phyloP scores from a whole-genome alignment of 176 grass and related monocot species.

The Oryza brachyantha region DNA sequence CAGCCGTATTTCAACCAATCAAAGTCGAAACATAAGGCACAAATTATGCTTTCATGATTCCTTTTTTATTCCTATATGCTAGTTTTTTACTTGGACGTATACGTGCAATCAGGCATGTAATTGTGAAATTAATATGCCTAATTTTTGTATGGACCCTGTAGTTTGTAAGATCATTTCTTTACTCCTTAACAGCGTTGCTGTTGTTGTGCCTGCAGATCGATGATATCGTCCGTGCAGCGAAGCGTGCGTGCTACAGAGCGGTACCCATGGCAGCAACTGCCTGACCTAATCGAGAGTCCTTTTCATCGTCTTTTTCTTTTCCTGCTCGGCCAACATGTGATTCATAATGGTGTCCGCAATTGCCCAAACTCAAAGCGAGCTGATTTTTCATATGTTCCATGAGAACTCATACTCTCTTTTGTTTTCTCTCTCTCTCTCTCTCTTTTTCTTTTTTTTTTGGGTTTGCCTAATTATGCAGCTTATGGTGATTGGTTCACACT shows the following conservation, averaged over 20 bases:
- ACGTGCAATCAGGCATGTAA: neutral
- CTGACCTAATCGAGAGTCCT: slow-evolving; percentile 44
- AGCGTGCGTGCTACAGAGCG: slow-evolving; percentile 81
- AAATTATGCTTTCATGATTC: neutral
- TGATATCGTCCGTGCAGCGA: slow-evolving; percentile 85
- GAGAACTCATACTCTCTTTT: neutral
- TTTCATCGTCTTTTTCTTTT: neutral
- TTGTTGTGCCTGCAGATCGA: slow-evolving; percentile 54
- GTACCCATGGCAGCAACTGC: slow-evolving; percentile 74
- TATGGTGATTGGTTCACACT: neutral
- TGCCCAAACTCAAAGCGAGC: slow-evolving; percentile 43
- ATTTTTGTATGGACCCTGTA: neutral
- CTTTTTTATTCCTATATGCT: neutral
- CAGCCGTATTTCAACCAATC: too few relatives aligned
- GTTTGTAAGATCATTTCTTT: neutral
- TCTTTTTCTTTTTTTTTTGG: neutral
- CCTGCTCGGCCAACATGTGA: neutral
- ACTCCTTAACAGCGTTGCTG: neutral
- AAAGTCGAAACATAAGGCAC: neutral
- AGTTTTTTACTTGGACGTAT: neutral
- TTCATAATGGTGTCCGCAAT: slow-evolving; percentile 47
- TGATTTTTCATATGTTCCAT: slow-evolving; percentile 40
- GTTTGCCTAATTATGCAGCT: slow-evolving; percentile 6
- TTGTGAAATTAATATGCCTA: neutral
- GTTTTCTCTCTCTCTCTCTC: slow-evolving; percentile 15